Evolutionary conservation across 768 basidiomycete species (phyloP), one percentile per base, ranked within the genome.

Genomic region (Suillus americanus): DNA sequence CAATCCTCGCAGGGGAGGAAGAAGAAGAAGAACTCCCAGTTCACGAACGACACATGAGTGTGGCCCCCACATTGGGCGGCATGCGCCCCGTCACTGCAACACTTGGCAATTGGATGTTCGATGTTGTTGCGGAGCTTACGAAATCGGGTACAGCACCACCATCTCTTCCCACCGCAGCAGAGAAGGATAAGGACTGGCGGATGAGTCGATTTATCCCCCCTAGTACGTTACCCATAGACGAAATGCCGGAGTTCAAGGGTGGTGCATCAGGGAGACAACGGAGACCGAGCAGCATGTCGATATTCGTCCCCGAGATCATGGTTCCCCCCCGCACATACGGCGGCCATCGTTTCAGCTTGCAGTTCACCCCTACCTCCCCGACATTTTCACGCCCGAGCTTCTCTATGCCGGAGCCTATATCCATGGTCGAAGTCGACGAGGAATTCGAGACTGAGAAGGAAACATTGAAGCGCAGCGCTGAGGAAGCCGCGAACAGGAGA

Each of bases 101-200:
- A 6, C 78, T 89, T 28, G 87, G 88, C n/a, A 86, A 86, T 67
- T 94, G 92, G 92, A 92, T 93, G 92, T 85, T 92, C 64, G 91
- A 94, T 43, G 91, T 83, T 63, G 82, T 94, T 41, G 82, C 86
- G 0, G 90, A 91, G 55, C 76, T 92, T 23, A 87, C 88, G 0
- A 77, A 75, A 60, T 69, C 75, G 4, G 64, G 67, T 38, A 63
- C 69, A 3, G 64, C 60, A 35, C 70, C 68, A 12, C 70, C 74
- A 4, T 66, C 70, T 6, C 61, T 64, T 12, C 71, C 78, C 3
- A 64, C 64, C 35, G 48, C 53, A 5, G 23, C 35, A 45, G 28
- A 40, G 63, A 40, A 64, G 16, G 64, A 64, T 28, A 25, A 48
- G 14, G 23, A 69, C 28, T 65, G 70, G 38, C 72, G 67, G 45